Percentiles rank a stretch among this genome's conserved stretches.
phyloP scores from a whole-genome alignment of 1,284 basidiomycete species.

The Apiotrichum sp. region DNA sequence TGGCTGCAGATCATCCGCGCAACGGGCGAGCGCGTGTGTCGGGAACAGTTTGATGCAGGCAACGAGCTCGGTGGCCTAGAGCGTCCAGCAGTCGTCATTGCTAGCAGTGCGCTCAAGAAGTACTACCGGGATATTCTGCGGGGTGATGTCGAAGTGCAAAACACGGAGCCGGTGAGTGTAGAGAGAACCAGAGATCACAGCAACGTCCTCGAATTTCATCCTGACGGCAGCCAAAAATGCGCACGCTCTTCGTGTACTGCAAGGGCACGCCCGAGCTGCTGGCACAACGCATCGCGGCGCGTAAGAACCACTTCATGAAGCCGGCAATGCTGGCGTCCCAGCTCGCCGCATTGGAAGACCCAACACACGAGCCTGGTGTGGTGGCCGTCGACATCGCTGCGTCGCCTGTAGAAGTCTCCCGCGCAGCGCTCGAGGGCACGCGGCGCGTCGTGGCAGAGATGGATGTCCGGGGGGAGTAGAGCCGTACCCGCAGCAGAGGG shows the following conservation, averaged over 20 bases:
- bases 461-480: constrained; percentile 13
- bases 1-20: constrained; percentile 73
- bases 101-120: constrained; percentile 78
- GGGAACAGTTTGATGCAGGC: constrained; percentile 41
- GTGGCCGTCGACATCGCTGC: constrained; percentile 59
- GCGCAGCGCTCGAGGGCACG: constrained; percentile 39
- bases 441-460: constrained; percentile 22
- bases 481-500: no score
- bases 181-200: not conserved
- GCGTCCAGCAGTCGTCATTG: constrained; percentile 62
- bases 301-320: constrained; percentile 85
- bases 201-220: not conserved
- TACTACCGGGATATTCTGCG: constrained; percentile 77
- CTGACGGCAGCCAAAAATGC: constrained; percentile 39
- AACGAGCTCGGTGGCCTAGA: constrained; percentile 20
- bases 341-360: constrained; percentile 69
- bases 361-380: constrained; percentile 61
- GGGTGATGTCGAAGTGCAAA: constrained; percentile 48
- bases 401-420: constrained; percentile 57
- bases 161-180: constrained; percentile 3
- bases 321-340: constrained; percentile 79
- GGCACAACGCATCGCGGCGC: constrained; percentile 61
- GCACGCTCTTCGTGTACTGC: constrained; percentile 78
- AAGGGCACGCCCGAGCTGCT: constrained; percentile 62
- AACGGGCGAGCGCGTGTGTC: constrained; percentile 51